These are phyloP conservation scores for Penicillium flavigenum DNA, from an alignment of 495 filamentous ascomycete species.

Conservation along the genomic window DNA sequence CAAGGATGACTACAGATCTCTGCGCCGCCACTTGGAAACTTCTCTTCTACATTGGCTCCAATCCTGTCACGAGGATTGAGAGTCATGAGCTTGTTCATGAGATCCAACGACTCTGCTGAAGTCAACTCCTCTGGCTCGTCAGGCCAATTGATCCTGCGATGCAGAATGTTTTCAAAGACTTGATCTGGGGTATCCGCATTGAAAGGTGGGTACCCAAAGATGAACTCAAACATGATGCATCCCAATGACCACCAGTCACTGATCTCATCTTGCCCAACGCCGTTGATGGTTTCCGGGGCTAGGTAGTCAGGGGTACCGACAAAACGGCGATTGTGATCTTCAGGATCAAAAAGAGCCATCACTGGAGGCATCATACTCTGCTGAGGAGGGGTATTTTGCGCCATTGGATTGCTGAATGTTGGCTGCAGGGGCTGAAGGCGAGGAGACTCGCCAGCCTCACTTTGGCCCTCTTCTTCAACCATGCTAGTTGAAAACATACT, in stretches of 20 bases:
- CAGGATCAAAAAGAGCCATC: slow-evolving; percentile 94
- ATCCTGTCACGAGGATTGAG: slow-evolving; percentile 76
- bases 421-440: slow-evolving; percentile 64
- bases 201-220: slow-evolving; percentile 91
- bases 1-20: slow-evolving; percentile 88
- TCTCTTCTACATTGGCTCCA: slow-evolving; percentile 79
- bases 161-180: slow-evolving; percentile 95
- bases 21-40: slow-evolving; percentile 75
- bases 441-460: slow-evolving; percentile 66
- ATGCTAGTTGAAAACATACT: slow-evolving; percentile 44
- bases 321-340: slow-evolving; percentile 89
- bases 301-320: slow-evolving; percentile 98
- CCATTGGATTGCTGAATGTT: slow-evolving; percentile 51
- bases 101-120: slow-evolving; percentile 82
- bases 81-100: slow-evolving; percentile 88
- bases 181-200: slow-evolving; percentile 86
- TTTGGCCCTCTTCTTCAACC: slow-evolving; percentile 71
- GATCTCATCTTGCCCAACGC: slow-evolving; percentile 91
- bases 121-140: slow-evolving; percentile 66
- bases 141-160: slow-evolving; percentile 86
- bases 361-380: slow-evolving; percentile 85
- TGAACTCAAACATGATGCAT: slow-evolving; percentile 94
- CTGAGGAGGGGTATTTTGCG: slow-evolving; percentile 64
- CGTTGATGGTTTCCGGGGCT: slow-evolving; percentile 94
- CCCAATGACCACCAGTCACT: slow-evolving; percentile 99